phyloP scores from a whole-genome alignment of 164 flowering plant species.

The Nymphaea colorata region DNA sequence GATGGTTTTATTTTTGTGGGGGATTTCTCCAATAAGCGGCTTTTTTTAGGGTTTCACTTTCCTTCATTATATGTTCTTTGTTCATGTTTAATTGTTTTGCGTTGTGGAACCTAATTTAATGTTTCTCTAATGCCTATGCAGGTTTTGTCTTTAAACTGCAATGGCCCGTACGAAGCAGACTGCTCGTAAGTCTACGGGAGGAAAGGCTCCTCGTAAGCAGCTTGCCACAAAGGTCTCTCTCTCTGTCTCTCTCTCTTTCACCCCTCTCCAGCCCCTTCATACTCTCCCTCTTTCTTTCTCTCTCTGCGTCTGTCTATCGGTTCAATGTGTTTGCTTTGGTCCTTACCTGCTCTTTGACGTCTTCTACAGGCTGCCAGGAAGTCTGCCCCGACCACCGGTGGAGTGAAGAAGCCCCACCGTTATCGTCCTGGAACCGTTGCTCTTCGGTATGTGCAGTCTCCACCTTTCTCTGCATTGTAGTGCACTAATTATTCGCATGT shows the following conservation, averaged over 20 bases:
- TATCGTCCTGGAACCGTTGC: constrained; percentile 92
- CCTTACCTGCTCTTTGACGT: not conserved
- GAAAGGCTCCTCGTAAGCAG: constrained; percentile 81
- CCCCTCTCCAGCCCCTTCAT: no score
- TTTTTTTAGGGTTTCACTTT: no score
- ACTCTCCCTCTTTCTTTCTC: no score
- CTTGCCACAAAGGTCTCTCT: constrained; percentile 65
- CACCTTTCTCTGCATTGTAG: not conserved
- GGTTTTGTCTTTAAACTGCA: not conserved
- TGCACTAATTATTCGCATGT: not conserved
- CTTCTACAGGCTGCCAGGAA: constrained; percentile 56
- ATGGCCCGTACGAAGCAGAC: constrained; percentile 95
- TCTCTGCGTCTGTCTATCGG: not conserved
- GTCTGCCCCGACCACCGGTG: constrained; percentile 89
- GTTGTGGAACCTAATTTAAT: no score
- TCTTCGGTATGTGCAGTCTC: constrained; percentile 36
- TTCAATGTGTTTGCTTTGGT: not conserved
- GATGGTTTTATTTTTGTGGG: no score
- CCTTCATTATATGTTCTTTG: no score
- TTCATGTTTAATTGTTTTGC: no score
- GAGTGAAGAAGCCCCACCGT: constrained; percentile 91
- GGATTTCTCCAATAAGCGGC: no score
- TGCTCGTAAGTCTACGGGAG: constrained; percentile 82
- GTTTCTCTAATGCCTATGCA: no score
- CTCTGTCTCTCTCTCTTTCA: not conserved